Evolutionary conservation across 2,329 filamentous ascomycete species (phyloP).

Genomic region (Claviceps digitariae): DNA sequence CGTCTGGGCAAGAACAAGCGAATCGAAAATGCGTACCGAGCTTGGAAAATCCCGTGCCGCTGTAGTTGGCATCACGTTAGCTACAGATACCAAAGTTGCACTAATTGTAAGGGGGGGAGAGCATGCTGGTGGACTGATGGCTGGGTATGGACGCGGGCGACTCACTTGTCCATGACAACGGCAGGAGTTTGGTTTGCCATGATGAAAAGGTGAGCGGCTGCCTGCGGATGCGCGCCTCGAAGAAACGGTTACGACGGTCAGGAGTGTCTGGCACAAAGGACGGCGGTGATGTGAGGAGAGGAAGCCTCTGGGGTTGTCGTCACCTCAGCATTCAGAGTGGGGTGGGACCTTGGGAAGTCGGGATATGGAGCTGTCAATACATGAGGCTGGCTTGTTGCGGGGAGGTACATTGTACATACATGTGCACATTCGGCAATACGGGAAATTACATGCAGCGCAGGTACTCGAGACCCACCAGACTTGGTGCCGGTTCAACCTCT

Average conservation of each 20-base stretch:
- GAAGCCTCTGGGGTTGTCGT: conserved; percentile 6
- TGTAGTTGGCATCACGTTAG: conserved; percentile 32
- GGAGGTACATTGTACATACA: neutral
- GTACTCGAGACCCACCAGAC: neutral
- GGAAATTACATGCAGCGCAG: neutral
- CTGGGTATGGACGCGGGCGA: conserved; percentile 23
- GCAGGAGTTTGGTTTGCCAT: conserved; percentile 99
- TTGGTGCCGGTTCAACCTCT: neutral
- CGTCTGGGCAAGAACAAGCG: neutral
- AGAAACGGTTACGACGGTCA: neutral
- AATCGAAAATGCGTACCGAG: conserved; percentile 51
- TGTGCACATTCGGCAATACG: neutral
- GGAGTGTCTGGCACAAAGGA: neutral
- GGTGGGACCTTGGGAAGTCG: conserved; percentile 3
- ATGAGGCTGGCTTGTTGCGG: neutral
- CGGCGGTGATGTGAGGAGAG: conserved; percentile 3
- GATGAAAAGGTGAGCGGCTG: conserved; percentile 14
- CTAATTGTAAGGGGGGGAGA: conserved; percentile 14
- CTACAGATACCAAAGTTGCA: conserved; percentile 10
- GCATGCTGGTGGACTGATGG: conserved; percentile 3
- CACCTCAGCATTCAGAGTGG: conserved; percentile 5
- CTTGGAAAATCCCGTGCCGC: conserved; percentile 99
- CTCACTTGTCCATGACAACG: conserved; percentile 99
- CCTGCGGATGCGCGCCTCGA: conserved; percentile 11
- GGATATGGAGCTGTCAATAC: neutral